Conservation (phyloP, 2,329 filamentous ascomycete species). For the Fusarium palustre region DNA sequence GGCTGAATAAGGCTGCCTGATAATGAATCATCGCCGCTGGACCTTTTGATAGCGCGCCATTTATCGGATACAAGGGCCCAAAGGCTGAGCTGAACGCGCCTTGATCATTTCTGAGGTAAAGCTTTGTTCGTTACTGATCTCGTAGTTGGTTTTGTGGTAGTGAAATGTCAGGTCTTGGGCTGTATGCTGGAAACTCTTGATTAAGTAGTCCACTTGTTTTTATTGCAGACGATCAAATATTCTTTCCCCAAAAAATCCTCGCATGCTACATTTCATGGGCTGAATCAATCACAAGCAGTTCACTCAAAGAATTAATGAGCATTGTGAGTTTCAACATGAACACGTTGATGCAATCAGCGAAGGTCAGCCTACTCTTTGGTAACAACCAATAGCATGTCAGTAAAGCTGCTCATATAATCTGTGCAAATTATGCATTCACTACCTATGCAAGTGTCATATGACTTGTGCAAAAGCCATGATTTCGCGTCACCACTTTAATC, state of each 20-base stretch:
- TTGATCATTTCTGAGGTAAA: slow-evolving; percentile 10
- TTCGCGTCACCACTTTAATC: slow-evolving; percentile 48
- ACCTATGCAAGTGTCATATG: not conserved
- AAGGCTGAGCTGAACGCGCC: not conserved
- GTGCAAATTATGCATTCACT: not conserved
- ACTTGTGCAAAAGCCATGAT: not conserved
- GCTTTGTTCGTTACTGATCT: not conserved
- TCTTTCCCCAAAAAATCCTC: too few species aligned
- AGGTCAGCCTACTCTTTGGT: not conserved
- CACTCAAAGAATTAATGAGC: not conserved
- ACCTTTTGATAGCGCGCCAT: not conserved
- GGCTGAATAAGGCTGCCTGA: slow-evolving; percentile 39
- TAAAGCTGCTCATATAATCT: not conserved
- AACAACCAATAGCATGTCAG: not conserved
- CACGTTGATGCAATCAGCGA: not conserved
- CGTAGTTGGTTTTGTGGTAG: not conserved
- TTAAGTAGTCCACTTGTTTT: too few species aligned
- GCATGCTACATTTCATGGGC: not conserved
- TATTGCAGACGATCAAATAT: too few species aligned
- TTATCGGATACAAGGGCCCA: slow-evolving; percentile 17
- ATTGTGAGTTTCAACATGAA: not conserved
- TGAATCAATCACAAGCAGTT: not conserved
- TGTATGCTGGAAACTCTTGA: too few species aligned
- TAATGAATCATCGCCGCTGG: slow-evolving; percentile 1
- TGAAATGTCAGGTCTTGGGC: not conserved